Evolutionary conservation across 2,329 filamentous ascomycete species (phyloP), one percentile per base, ranked within the genome.

Genomic region (Xylogone sp.): DNA sequence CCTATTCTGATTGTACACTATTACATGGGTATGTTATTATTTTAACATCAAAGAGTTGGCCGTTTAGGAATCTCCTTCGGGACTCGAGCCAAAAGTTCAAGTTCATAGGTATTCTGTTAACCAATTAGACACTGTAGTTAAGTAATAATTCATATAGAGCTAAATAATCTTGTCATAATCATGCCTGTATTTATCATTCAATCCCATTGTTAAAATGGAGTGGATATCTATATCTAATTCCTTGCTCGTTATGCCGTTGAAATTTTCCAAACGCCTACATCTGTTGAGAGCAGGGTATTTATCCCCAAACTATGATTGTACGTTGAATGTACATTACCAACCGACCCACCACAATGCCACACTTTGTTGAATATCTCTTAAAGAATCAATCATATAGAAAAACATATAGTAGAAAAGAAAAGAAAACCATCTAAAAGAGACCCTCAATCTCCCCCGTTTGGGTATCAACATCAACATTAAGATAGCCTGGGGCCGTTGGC

Each of bases 401-500:
- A 45, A 34, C 21, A 53, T n/a, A 43, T 42, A 47, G 18, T 47
- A 24, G 34, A 46, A 21, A 43, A 47, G 43, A 42, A 46, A 48
- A 27, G n/a, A 8, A 42, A 27, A 45, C 21, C 29, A 48, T 48
- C 60, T 90, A 99, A 71, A 97, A 99, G 51, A 99, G 80, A 4
- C 94, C 88, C 53, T 90, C 84, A 58, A 93, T 90, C 73, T 93
- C 88, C 50, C 88, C 88, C n/a, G 87, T 92, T 75, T 91, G 87
- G 5, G 77, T 72, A 62, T 93, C 86, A 34, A 87, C 86, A 60
- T 97, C 93, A 44, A 97, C 92, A 64, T 97, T 97, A 56, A 97
- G 76, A 68, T 97, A 97, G 10, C 94, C 94, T 8, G 93, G 94
- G 19, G 93, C 93, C 8, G 94, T 97, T 9, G 93, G 93, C 58